Evolutionary conservation across 148 eudicot genomes (phyloP).

Genomic region (Chenopodium berlandieri): DNA sequence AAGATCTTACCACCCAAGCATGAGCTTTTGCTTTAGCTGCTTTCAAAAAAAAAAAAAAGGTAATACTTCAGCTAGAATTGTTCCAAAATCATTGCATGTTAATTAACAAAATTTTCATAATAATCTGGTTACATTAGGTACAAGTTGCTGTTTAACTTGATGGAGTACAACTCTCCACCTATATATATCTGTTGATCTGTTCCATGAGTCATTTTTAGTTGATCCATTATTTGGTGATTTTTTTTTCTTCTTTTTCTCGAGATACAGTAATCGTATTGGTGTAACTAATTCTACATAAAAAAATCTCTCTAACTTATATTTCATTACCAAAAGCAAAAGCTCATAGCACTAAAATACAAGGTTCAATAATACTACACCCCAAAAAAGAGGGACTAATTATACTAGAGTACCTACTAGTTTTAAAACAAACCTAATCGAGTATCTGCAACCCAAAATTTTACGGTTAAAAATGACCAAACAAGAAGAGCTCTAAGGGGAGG

Average conservation of each 20-base stretch:
- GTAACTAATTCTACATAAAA: neutral
- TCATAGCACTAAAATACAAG: constrained; percentile 10
- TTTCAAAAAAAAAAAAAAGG: no score
- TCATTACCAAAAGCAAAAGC: constrained; percentile 16
- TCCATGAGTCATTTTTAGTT: neutral
- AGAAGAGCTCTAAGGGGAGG: constrained; percentile 4
- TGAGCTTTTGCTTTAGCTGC: no score
- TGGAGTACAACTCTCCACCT: neutral
- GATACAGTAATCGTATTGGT: neutral
- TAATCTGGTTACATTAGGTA: neutral
- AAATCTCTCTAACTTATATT: neutral
- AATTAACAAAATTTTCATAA: neutral
- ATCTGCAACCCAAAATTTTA: constrained; percentile 14
- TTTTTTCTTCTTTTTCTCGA: neutral
- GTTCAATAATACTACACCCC: constrained; percentile 6
- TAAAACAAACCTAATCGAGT: constrained; percentile 4
- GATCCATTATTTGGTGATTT: no score
- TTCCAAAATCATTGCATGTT: no score
- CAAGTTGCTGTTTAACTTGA: neutral
- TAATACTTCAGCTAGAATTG: no score
- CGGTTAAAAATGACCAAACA: neutral
- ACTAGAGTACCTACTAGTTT: neutral
- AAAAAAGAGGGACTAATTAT: neutral
- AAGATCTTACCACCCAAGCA: no score
- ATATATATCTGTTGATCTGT: no score